Conservation (phyloP, 2,329 filamentous ascomycete genomes). For the Penicillium sp. region DNA sequence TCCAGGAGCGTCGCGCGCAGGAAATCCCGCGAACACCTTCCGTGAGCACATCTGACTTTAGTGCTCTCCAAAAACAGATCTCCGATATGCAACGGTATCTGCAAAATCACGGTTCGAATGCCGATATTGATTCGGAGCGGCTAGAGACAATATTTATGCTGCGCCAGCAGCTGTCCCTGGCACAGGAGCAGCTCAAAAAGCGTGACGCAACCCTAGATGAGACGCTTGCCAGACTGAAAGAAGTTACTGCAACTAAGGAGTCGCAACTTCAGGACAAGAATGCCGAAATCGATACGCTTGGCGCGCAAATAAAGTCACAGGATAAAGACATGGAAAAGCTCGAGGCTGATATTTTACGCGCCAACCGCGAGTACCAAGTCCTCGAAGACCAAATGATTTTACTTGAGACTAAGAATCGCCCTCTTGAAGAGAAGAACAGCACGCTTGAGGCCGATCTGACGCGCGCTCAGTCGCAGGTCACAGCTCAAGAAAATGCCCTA, state of each 20-base stretch:
- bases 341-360: slow-evolving; percentile 39
- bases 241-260: slow-evolving; percentile 39
- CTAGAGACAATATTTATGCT: slow-evolving; percentile 38
- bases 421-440: slow-evolving; percentile 45
- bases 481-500: slow-evolving; percentile 43
- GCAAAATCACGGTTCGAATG: slow-evolving; percentile 29
- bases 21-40: slow-evolving; percentile 34
- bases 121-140: slow-evolving; percentile 33
- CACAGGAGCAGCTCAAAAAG: slow-evolving; percentile 41
- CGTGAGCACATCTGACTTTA: slow-evolving; percentile 27
- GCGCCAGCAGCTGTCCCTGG: slow-evolving; percentile 37
- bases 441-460: slow-evolving; percentile 42
- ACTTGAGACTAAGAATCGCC: slow-evolving; percentile 40
- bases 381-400: slow-evolving; percentile 41
- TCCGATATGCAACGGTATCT: slow-evolving; percentile 39
- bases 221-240: slow-evolving; percentile 37
- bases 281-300: slow-evolving; percentile 43
- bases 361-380: slow-evolving; percentile 38
- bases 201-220: slow-evolving; percentile 42
- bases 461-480: slow-evolving; percentile 41
- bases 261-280: slow-evolving; percentile 42
- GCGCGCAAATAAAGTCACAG: slow-evolving; percentile 40
- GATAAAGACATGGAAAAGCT: slow-evolving; percentile 42
- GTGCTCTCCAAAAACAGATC: slow-evolving; percentile 37
- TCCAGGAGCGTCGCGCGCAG: slow-evolving; percentile 30